phyloP scores from a whole-genome alignment of 192 early-diverging fungal species.

The Entomortierella lignicola region DNA sequence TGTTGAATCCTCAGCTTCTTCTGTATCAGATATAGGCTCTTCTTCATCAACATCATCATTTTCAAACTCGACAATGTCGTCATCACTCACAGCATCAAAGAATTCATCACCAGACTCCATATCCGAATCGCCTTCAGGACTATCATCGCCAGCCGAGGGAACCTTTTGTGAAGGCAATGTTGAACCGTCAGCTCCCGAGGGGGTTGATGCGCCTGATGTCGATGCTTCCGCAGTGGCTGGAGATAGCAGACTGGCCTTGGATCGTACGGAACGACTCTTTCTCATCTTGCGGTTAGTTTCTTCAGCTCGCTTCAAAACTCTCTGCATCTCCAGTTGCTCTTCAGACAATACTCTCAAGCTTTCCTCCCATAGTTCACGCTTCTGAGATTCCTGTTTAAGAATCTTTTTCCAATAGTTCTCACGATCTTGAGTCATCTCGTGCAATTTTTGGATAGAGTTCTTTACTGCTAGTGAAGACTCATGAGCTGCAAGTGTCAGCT shows the following conservation, averaged over 20 bases:
- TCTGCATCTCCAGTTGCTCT: conserved; percentile 61
- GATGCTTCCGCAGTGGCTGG: not conserved
- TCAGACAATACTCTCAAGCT: conserved; percentile 55
- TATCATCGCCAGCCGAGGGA: not conserved
- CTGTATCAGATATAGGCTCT: conserved; percentile 3
- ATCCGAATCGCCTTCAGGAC: conserved; percentile 23
- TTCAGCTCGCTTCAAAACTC: conserved; percentile 50
- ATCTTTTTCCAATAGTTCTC: conserved; percentile 59
- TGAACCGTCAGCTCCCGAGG: not conserved
- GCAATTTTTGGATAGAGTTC: conserved; percentile 37
- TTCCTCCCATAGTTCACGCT: conserved; percentile 60
- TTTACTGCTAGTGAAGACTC: conserved; percentile 37
- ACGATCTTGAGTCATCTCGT: conserved; percentile 55
- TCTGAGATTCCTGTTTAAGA: conserved; percentile 58
- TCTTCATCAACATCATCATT: conserved; percentile 16
- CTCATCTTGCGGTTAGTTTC: conserved; percentile 53
- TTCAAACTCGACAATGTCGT: conserved; percentile 50
- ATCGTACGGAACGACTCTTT: conserved; percentile 42
- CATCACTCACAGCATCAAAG: conserved; percentile 70
- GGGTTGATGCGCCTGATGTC: not conserved
- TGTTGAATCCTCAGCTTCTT: not conserved
- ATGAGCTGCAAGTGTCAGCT: conserved; percentile 34
- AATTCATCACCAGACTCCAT: conserved; percentile 70
- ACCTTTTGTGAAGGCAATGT: not conserved
- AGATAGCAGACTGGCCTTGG: conserved; percentile 27